Base-by-base conservation (phyloP, 805 yeast species). In the Millerago galiae region DNA sequence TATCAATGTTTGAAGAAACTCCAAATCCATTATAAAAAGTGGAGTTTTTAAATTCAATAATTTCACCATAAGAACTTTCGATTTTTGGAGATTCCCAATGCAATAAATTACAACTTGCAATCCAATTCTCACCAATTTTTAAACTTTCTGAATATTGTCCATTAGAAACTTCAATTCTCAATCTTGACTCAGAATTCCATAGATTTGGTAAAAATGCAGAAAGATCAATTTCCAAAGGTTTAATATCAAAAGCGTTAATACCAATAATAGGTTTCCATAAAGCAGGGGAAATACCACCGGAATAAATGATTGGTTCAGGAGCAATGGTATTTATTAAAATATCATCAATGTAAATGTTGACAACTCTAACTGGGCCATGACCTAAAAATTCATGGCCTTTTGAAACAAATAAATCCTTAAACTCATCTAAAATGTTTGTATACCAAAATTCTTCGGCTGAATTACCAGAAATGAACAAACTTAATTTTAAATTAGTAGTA, bases 361-460 rank as follows among this genome's bases (percentile, higher is more conserved):
- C 67, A 21, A 78, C 66, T 43, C 96, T 72, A 37, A 79, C 68
- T 1, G 95, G 90, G 0, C 93, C 93, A 56, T 79, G 82, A 7
- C 84, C 84, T 11, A 61, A 55, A 14, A 74, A 65, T 5, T 53
- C 54, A 37, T 67, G 71, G 2, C 75, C 73, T 17, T 62, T 53
- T 2, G 54, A 47, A 2, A 51, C 55, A 47, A 76, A 77, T n/a
- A 53, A 52, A 33, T 66, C 56, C n/a, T 58, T 61, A 48, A 61
- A 70, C 36, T 65, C 56, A 50, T 79, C 84, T 34, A 81, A 45
- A 10, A 70, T 61, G 32, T 84, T 82, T 3, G 79, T 61, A 60
- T 81, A 88, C 95, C 95, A 87, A 53, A 84, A 83, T 58, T 88
- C 95, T 61, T 87, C 96, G 29, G 73, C 78, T 3, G 81, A 82